These are phyloP conservation scores for Senecio squalidus DNA, from an alignment of 140 eudicot species.

Conservation along the genomic window DNA sequence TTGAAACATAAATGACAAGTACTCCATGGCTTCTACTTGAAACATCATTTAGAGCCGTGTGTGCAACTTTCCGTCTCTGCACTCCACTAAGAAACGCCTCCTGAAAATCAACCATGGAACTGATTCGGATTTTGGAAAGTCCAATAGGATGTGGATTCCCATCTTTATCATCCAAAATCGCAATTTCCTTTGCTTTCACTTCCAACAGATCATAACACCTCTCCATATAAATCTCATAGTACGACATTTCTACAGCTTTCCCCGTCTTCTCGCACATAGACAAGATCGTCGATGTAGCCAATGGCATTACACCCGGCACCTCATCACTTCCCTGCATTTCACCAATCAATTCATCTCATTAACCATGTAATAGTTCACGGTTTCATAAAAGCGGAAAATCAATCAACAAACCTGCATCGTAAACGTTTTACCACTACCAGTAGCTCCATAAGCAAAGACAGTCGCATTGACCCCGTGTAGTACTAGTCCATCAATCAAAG, in stretches of 20 bases:
- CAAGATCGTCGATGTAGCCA: constrained; percentile 55
- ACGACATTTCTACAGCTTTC: constrained; percentile 53
- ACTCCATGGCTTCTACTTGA: constrained; percentile 95
- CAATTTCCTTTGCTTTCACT: constrained; percentile 50
- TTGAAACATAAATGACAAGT: constrained; percentile 52
- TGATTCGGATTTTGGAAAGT: constrained; percentile 52
- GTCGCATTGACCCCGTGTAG: constrained; percentile 67
- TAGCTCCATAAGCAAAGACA: constrained; percentile 92
- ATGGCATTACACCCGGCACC: constrained; percentile 66
- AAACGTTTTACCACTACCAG: constrained; percentile 95
- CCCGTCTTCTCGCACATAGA: constrained; percentile 44
- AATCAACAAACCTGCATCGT: constrained; percentile 76
- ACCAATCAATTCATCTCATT: background rate
- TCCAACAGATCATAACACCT: constrained; percentile 85
- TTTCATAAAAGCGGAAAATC: background rate
- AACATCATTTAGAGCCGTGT: constrained; percentile 75
- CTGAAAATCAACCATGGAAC: constrained; percentile 53
- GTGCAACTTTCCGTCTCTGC: constrained; percentile 84
- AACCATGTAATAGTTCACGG: background rate
- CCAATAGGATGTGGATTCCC: constrained; percentile 68
- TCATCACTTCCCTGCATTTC: constrained; percentile 69
- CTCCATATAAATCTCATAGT: constrained; percentile 85
- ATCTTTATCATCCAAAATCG: constrained; percentile 60
- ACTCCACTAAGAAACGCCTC: constrained; percentile 49
- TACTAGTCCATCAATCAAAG: constrained; percentile 62